phyloP scores from a whole-genome alignment of 305 asterid species.

The Withania somnifera region DNA sequence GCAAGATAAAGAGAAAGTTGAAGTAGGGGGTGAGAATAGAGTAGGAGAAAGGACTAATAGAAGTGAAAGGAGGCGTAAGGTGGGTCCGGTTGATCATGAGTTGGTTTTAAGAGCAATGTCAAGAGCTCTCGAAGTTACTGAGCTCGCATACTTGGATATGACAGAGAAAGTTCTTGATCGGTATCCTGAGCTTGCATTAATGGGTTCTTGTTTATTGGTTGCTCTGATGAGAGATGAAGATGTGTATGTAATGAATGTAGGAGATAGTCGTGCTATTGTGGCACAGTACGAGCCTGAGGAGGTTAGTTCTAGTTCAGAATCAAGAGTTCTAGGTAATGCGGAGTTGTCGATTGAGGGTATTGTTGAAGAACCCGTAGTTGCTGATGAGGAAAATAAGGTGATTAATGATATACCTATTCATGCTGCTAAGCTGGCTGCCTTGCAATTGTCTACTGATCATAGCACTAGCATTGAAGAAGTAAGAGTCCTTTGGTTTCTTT shows the following conservation, averaged over 20 bases:
- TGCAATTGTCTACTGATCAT: constrained; percentile 74
- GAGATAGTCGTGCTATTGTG: constrained; percentile 85
- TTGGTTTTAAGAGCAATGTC: constrained; percentile 71
- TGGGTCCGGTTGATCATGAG: constrained; percentile 56
- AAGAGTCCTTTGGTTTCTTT: constrained; percentile 1
- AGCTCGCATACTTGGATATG: constrained; percentile 65
- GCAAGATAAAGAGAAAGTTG: constrained; percentile 46
- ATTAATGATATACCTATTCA: constrained; percentile 35
- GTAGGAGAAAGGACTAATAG: constrained; percentile 16
- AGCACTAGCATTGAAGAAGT: constrained; percentile 84
- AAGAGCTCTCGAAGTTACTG: constrained; percentile 60
- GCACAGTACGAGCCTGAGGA: constrained; percentile 47
- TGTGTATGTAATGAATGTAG: constrained; percentile 79
- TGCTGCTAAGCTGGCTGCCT: constrained; percentile 35
- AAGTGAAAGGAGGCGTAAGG: constrained; percentile 42
- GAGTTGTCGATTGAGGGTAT: constrained; percentile 37
- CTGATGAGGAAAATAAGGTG: constrained; percentile 23
- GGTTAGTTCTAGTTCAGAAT: constrained; percentile 22
- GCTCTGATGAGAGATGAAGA: constrained; percentile 82
- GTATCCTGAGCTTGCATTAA: constrained; percentile 74
- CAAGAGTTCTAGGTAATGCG: constrained; percentile 19
- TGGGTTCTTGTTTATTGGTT: constrained; percentile 83
- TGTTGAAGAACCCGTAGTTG: constrained; percentile 36
- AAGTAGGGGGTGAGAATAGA: constrained; percentile 12
- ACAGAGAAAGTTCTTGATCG: constrained; percentile 74